Conservation (phyloP, 2,329 filamentous ascomycete genomes). For the Cucurbitaria berberidis region DNA sequence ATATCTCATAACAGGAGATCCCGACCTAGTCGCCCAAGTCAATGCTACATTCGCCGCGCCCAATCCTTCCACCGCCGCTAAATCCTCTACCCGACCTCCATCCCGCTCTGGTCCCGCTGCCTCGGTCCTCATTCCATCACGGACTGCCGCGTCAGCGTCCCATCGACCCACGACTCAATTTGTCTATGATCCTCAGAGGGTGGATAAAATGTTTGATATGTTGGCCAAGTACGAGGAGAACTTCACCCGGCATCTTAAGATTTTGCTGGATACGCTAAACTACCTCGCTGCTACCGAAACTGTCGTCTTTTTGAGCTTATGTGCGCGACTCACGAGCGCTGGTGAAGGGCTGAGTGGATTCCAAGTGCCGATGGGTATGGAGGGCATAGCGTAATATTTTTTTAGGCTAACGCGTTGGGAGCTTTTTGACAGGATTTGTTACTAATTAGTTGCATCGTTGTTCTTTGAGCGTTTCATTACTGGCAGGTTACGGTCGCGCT, state of each 20-base stretch:
- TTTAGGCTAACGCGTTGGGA: background rate
- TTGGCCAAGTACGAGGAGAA: slow-evolving; percentile 92
- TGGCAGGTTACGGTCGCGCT: background rate
- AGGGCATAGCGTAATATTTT: slow-evolving; percentile 18
- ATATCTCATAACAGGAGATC: slow-evolving; percentile 82
- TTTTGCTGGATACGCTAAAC: slow-evolving; percentile 91
- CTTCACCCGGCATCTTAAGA: slow-evolving; percentile 90
- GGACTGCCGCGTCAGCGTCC: slow-evolving; percentile 15
- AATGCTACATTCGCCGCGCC: slow-evolving; percentile 60
- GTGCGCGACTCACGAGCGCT: slow-evolving; percentile 79
- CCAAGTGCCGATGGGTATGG: slow-evolving; percentile 31
- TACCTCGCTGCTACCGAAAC: slow-evolving; percentile 98
- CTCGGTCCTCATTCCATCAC: no score
- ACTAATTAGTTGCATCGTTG: background rate
- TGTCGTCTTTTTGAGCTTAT: slow-evolving; percentile 87
- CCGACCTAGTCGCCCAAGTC: slow-evolving; percentile 69
- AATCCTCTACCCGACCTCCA: slow-evolving; percentile 16
- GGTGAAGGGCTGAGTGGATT: slow-evolving; percentile 66
- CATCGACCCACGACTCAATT: slow-evolving; percentile 41
- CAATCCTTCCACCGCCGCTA: slow-evolving; percentile 1
- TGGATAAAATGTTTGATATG: slow-evolving; percentile 83
- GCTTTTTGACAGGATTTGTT: no score
- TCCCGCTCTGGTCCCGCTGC: no score
- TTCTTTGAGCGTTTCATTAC: background rate
- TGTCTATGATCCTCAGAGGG: slow-evolving; percentile 63